Evolutionary conservation across 1,284 basidiomycete genomes (phyloP).

Genomic region (Fomitiporia mediterranea): DNA sequence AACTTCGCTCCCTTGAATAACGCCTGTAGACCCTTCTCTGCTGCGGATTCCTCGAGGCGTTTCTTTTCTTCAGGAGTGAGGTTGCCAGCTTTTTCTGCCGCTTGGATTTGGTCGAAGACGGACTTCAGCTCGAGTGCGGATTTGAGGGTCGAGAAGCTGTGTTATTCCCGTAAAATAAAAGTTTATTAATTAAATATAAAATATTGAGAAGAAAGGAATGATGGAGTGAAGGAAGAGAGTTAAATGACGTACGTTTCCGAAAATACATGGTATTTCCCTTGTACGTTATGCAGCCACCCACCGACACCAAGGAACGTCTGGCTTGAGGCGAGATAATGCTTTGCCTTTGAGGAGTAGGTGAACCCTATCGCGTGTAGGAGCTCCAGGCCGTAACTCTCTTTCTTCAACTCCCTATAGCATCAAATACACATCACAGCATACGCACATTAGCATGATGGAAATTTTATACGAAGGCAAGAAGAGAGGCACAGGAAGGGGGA

Average conservation of each 20-base stretch:
- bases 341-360: constrained; percentile 82
- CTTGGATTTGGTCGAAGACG: constrained; percentile 94
- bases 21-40: constrained; percentile 92
- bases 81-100: constrained; percentile 84
- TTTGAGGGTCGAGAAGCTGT: constrained; percentile 81
- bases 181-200: constrained; percentile 2
- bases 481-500: neutral
- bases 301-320: constrained; percentile 79
- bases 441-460: too few species aligned
- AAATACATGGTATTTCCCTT: constrained; percentile 90
- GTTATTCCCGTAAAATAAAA: neutral
- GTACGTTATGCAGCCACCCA: constrained; percentile 92
- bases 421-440: neutral
- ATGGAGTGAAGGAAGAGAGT: too few species aligned
- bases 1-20: constrained; percentile 96
- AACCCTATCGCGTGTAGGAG: constrained; percentile 89
- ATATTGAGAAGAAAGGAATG: neutral
- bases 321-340: constrained; percentile 75
- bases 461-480: neutral
- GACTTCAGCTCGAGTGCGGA: constrained; percentile 90
- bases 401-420: constrained; percentile 65
- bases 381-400: constrained; percentile 92
- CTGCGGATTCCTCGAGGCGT: constrained; percentile 92
- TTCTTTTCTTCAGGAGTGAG: constrained; percentile 83
- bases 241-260: constrained; percentile 74